These are phyloP conservation scores for Aspergillus eucalypticola DNA, from an alignment of 2,329 filamentous ascomycete genomes.

Conservation along the genomic window DNA sequence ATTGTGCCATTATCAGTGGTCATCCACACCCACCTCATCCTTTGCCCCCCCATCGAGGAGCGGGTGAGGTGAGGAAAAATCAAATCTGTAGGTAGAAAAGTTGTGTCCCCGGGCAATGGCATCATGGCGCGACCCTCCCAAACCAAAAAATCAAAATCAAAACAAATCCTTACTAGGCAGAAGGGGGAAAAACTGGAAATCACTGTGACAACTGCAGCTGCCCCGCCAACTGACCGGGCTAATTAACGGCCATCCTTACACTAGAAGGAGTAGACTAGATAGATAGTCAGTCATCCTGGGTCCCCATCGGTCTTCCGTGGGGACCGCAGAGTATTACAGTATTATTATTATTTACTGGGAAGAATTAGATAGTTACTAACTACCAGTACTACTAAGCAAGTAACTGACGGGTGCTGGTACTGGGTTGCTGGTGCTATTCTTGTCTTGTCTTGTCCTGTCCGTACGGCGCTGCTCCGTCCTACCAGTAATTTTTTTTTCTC, in stretches of 20 bases:
- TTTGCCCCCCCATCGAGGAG: background rate
- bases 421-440: background rate
- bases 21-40: background rate
- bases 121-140: background rate
- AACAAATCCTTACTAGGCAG: constrained; percentile 8
- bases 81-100: no score
- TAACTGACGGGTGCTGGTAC: background rate
- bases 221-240: constrained; percentile 16
- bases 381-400: background rate
- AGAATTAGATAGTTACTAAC: background rate
- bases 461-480: background rate
- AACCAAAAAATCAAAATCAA: background rate
- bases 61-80: background rate
- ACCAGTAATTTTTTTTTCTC: background rate
- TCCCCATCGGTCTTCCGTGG: constrained; percentile 16
- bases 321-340: constrained; percentile 2
- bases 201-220: constrained; percentile 18
- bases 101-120: background rate
- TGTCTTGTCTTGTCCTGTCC: background rate
- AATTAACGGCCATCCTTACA: constrained; percentile 4
- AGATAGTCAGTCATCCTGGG: constrained; percentile 1
- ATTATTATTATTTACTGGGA: background rate
- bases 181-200: background rate
- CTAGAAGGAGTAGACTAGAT: constrained; percentile 14
- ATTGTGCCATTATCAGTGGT: background rate